Base-by-base conservation (phyloP, 1,284 basidiomycete species). In the Ustilago sp. region DNA sequence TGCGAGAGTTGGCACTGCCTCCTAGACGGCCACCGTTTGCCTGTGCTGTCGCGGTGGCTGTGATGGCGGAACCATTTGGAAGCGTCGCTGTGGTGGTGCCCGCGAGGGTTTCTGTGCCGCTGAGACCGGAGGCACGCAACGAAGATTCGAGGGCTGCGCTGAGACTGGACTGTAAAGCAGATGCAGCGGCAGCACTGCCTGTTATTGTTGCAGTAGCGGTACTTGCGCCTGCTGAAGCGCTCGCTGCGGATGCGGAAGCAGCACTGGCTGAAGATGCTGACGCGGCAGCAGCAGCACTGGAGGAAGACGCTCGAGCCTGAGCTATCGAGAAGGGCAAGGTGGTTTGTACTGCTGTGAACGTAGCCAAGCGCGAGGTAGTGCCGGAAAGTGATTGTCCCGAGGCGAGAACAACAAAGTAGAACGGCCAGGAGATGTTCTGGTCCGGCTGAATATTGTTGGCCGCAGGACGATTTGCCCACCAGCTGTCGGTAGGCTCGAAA, bases 401-500 rank as follows among this genome's bases (percentile, higher is more conserved):
- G 17, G 77, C 53, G 2, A 80, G 77, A 1, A 83, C 70, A 47
- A 82, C 80, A 71, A 83, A 83, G 77, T 83, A 83, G 59, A 82
- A 83, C 0, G 81, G 81, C 81, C 81, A 83, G 6, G 79, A 70
- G 59, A 82, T 83, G 63, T 80, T 78, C 35, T 79, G 79, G 11
- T 64, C 63, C 6, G 68, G 68, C 32, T 77, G 74, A 34, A 80
- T 80, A 59, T 80, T 77, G 59, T 80, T 59, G 31, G 80, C 80
- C 2, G 71, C 65, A 19, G 60, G 17, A 19, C 69, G 63, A n/a
- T 69, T 60, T 15, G 78, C 55, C 81, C 81, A 83, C 77, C 79
- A 83, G 8, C 48, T n/a, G 50, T 83, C 81, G 11, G 52, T 73
- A 11, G 81, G 81, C 28, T 62, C 58, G 55, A 83, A 83, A 3